Conservation (phyloP, 805 yeast species). For the Clavispora santaluciae region DNA sequence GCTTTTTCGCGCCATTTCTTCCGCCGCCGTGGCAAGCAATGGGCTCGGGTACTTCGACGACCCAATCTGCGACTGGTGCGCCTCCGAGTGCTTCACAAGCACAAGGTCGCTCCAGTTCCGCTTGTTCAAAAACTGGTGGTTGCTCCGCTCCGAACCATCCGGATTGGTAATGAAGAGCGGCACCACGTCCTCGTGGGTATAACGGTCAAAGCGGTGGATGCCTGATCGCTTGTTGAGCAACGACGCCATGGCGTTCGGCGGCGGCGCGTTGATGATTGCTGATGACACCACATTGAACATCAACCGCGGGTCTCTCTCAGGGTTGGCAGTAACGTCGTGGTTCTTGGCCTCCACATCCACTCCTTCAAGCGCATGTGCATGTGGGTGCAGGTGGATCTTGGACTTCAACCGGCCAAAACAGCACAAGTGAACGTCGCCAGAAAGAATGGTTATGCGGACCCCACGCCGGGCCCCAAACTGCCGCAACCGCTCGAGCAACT, state of each 20-base stretch:
- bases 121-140: conserved; percentile 54
- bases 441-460: conserved; percentile 74
- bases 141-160: conserved; percentile 44
- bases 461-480: conserved; percentile 60
- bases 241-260: conserved; percentile 80
- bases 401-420: conserved; percentile 75
- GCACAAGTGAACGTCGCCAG: conserved; percentile 93
- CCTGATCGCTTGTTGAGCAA: conserved; percentile 64
- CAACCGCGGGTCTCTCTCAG: conserved; percentile 68
- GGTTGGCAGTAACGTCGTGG: conserved; percentile 38
- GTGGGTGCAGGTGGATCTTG: conserved; percentile 41
- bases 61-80: conserved; percentile 17
- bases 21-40: conserved; percentile 13
- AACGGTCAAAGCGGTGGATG: conserved; percentile 59
- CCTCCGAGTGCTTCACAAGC: conserved; percentile 37
- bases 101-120: conserved; percentile 73
- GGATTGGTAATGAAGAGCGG: conserved; percentile 62
- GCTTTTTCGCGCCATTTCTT: conserved; percentile 5
- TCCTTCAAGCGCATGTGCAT: conserved; percentile 26
- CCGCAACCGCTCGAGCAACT: conserved; percentile 54
- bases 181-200: conserved; percentile 78
- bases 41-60: conserved; percentile 42
- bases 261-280: conserved; percentile 90
- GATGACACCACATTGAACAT: conserved; percentile 83
- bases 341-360: conserved; percentile 33